Base-by-base conservation (phyloP, 805 yeast genomes). In the Clavispora phyllophila region DNA sequence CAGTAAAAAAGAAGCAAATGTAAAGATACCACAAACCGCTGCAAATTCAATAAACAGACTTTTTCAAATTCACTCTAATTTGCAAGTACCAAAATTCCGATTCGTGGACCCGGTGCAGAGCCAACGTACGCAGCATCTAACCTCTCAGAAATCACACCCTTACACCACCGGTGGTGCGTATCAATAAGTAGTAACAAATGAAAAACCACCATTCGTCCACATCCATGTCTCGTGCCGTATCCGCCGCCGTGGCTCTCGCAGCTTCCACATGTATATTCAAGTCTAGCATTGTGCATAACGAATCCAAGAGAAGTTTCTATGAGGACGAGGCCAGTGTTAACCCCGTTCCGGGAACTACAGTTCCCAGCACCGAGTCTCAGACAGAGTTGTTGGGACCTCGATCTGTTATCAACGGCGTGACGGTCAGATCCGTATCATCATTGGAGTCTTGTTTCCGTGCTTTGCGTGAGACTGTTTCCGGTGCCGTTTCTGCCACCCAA, bases 331-430 rank as follows among this genome's bases (percentile, higher is more conserved):
- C 59, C 22, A 52, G 61, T 9, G 66, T 70, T 15, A 66, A 65
- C 2, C 78, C 79, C 2, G 56, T 74, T 15, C 81, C 82, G 23
- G 81, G 82, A 3, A 73, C 79, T 0, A 58, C 66, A 1, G 60
- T 65, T 7, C 68, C 77, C 20, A 73, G 76, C 12, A 50, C 73
- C 2, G 67, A 64, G 7, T 45, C 69, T 12, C 72, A 76, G 48
- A 50, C 70, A 9, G 68, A 71, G 42, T 47, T 67, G 0, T 56
- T 76, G 47, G 79, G 78, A 9, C 70, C 77, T 32, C 70, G 70
- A 51, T 59, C 67, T 42, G 54, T 75, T 18, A 70, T 80, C 38
- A 75, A 76, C 50, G 87, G 85, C 12, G 72, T 76, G 18, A 69
- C 81, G 0, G 73, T 81, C 33, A 75, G 82, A 38, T 72, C 84